Evolutionary conservation across 1,284 basidiomycete genomes (phyloP).

Genomic region (Cutaneotrichosporon mucoides): DNA sequence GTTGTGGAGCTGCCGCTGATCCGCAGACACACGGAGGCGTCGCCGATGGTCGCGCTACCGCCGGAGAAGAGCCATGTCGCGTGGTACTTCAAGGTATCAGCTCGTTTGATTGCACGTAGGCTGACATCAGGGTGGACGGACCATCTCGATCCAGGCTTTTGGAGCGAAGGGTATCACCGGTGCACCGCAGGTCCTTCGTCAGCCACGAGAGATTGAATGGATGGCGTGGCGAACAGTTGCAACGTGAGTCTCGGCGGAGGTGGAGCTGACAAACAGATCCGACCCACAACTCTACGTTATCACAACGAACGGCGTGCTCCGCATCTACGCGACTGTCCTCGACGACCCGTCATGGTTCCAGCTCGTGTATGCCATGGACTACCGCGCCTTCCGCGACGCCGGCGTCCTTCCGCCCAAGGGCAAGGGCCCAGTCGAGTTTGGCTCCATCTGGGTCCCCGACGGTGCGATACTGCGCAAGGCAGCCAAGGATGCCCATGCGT

Average conservation of each 20-base stretch:
- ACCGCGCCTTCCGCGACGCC: conserved; percentile 54
- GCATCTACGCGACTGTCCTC: conserved; percentile 80
- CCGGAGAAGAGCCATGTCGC: conserved; percentile 31
- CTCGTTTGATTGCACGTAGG: neutral
- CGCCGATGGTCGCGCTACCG: conserved; percentile 9
- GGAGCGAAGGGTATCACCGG: conserved; percentile 23
- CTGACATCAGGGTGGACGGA: conserved; percentile 17
- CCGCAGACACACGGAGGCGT: neutral
- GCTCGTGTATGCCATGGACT: conserved; percentile 62
- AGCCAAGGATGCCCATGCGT: conserved; percentile 19
- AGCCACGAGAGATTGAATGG: conserved; percentile 41
- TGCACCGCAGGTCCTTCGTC: conserved; percentile 37
- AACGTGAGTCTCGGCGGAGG: conserved; percentile 20
- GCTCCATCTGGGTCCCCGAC: conserved; percentile 34
- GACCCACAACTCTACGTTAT: conserved; percentile 44
- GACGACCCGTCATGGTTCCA: conserved; percentile 81
- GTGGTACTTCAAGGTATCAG: conserved; percentile 28
- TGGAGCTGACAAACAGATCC: conserved; percentile 20
- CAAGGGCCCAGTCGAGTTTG: conserved; percentile 17
- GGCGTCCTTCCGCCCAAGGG: conserved; percentile 13
- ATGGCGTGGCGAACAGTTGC: conserved; percentile 38
- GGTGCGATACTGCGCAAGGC: conserved; percentile 25
- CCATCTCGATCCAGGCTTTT: conserved; percentile 26
- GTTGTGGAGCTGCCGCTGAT: neutral
- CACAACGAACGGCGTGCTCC: conserved; percentile 51